Evolutionary conservation across 805 yeast species (phyloP).

Genomic region (Candida succiphila): DNA sequence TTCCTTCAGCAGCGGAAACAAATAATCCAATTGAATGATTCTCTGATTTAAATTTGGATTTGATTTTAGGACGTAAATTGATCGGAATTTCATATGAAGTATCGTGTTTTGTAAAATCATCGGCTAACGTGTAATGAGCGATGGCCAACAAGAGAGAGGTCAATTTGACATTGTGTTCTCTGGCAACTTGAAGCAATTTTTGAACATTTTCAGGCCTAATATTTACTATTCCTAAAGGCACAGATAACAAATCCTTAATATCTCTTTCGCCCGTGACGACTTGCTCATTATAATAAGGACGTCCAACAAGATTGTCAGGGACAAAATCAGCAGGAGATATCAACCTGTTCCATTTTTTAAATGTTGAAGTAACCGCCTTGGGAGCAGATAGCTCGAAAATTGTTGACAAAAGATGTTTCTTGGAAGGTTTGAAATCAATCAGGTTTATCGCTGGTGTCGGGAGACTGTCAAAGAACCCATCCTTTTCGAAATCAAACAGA

Average conservation of each 20-base stretch:
- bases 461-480: background rate
- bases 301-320: background rate
- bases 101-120: constrained; percentile 7
- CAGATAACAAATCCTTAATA: background rate
- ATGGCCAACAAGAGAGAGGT: constrained; percentile 9
- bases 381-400: background rate
- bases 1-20: constrained; percentile 5
- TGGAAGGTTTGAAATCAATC: background rate
- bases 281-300: background rate
- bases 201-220: constrained; percentile 4
- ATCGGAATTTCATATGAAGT: constrained; percentile 8
- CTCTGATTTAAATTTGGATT: constrained; percentile 1
- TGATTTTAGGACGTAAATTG: constrained; percentile 7
- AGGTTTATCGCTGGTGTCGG: background rate
- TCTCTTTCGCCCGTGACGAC: background rate
- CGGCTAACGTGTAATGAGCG: constrained; percentile 4
- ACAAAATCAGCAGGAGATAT: background rate
- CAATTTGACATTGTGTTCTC: constrained; percentile 8
- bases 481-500: background rate
- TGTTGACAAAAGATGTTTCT: background rate
- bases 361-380: background rate
- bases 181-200: constrained; percentile 4
- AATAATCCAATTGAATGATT: constrained; percentile 8
- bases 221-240: constrained; percentile 1
- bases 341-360: background rate